These are phyloP conservation scores for Linnemannia exigua DNA, from an alignment of 192 early-diverging fungal genomes.

Conservation along the genomic window DNA sequence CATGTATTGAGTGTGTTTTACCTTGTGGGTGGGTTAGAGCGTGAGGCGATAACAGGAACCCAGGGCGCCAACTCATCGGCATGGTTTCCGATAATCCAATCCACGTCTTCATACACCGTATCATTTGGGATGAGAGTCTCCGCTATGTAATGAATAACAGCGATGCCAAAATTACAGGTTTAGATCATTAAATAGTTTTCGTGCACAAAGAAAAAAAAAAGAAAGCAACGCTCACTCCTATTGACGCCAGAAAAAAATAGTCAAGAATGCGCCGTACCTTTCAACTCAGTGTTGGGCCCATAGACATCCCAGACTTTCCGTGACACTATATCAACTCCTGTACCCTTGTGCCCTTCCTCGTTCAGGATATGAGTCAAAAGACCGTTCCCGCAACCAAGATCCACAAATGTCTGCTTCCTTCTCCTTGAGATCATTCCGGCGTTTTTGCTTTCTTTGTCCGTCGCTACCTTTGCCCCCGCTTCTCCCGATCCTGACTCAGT, in stretches of 20 bases:
- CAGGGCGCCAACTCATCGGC: conserved; percentile 91
- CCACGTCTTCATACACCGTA: conserved; percentile 61
- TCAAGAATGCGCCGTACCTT: conserved; percentile 47
- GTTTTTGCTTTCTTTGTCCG: not conserved
- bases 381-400: conserved; percentile 92
- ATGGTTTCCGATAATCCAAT: conserved; percentile 93
- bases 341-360: conserved; percentile 78
- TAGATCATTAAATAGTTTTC: too few relatives aligned
- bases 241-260: not conserved
- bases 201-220: too few relatives aligned
- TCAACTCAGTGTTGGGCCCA: conserved; percentile 57
- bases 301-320: conserved; percentile 85
- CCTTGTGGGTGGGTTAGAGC: conserved; percentile 60
- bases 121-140: conserved; percentile 70
- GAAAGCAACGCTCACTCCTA: too few relatives aligned
- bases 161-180: not conserved
- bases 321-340: conserved; percentile 79
- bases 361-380: conserved; percentile 80
- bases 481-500: not conserved
- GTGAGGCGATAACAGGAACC: conserved; percentile 83
- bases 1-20: conserved; percentile 11
- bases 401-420: conserved; percentile 74
- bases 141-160: conserved; percentile 50
- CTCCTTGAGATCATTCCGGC: not conserved
- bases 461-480: not conserved